phyloP scores from a whole-genome alignment of 2,329 filamentous ascomycete genomes.

The Alternaria dauci region DNA sequence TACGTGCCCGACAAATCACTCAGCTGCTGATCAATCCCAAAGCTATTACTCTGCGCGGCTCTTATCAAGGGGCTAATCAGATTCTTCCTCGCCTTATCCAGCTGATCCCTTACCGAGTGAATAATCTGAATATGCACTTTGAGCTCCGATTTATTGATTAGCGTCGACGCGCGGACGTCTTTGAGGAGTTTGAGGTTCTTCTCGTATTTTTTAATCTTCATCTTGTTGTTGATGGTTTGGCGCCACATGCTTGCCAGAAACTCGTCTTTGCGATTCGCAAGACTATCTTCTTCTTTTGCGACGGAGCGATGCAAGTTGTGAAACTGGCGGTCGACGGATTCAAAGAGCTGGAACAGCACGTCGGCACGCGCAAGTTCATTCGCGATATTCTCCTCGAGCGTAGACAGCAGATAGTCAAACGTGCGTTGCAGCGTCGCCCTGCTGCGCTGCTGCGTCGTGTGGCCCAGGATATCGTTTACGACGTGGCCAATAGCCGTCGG shows the following conservation, averaged over 20 bases:
- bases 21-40: slow-evolving; percentile 86
- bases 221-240: slow-evolving; percentile 79
- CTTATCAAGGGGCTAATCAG: slow-evolving; percentile 85
- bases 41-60: slow-evolving; percentile 70
- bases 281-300: slow-evolving; percentile 80
- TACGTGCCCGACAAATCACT: slow-evolving; percentile 81
- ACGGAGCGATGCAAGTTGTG: slow-evolving; percentile 86
- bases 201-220: slow-evolving; percentile 85
- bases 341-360: slow-evolving; percentile 86
- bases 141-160: slow-evolving; percentile 85
- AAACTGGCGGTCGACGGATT: slow-evolving; percentile 89
- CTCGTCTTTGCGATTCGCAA: slow-evolving; percentile 82
- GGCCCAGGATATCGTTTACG: slow-evolving; percentile 78
- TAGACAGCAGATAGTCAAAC: slow-evolving; percentile 84
- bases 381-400: slow-evolving; percentile 88
- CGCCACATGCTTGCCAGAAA: slow-evolving; percentile 87
- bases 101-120: slow-evolving; percentile 81
- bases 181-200: slow-evolving; percentile 83
- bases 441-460: slow-evolving; percentile 81
- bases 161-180: slow-evolving; percentile 81
- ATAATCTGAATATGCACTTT: slow-evolving; percentile 87
- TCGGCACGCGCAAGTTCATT: slow-evolving; percentile 83
- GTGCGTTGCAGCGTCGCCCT: slow-evolving; percentile 82
- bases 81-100: slow-evolving; percentile 84
- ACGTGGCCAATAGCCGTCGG: slow-evolving; percentile 75